Base-by-base conservation (phyloP, 2,329 filamentous ascomycete species). In the Bipolaris victoriae region DNA sequence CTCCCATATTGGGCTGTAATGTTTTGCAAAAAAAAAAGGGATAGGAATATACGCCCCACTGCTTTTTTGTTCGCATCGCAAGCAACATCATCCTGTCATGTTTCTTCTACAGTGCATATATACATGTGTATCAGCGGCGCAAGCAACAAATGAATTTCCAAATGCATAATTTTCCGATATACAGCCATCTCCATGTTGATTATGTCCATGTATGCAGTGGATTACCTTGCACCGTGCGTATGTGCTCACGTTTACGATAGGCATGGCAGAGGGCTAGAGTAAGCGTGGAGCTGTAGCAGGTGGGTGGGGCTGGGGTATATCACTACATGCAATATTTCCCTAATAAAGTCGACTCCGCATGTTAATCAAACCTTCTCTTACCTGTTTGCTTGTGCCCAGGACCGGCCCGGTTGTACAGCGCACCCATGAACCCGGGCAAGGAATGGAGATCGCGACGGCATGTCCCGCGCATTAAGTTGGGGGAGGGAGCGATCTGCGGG, bases 281-380 rank as follows among this genome's bases (percentile, higher is more conserved):
- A 29, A 29, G 35, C 5, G 35, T 16, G 15, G 35, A n/a, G 35
- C 18, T 35, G 33, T 35, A 13, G n/a, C 15, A n/a, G 11, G 13
- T n/a, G 33, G 6, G 33, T 35, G 33, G 15, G 15, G 33, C 15
- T 4, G 35, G 35, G 52, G 49, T 48, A 41, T 49, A 53, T 55
- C 57, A 52, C 48, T 47, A 44, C 35, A 64, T 72, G 69, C 65
- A 63, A 58, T 62, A 58, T 56, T 49, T 62, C 65, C 71, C 61
- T 58, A 63, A 72, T 65, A 18, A 53, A 67, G 70, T 43, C 33
- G 66, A 65, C 52, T 66, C 66, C 66, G 69, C 70, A 41, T 41
- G 62, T 72, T 68, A 71, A 72, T 29, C 26, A 29, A 29, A 29
- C 26, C 11, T 39, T 39, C n/a, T 40, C 9, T 16, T 40, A 7